These are phyloP conservation scores for Anisodus acutangulus DNA, from an alignment of 257 asterid species.

Conservation along the genomic window DNA sequence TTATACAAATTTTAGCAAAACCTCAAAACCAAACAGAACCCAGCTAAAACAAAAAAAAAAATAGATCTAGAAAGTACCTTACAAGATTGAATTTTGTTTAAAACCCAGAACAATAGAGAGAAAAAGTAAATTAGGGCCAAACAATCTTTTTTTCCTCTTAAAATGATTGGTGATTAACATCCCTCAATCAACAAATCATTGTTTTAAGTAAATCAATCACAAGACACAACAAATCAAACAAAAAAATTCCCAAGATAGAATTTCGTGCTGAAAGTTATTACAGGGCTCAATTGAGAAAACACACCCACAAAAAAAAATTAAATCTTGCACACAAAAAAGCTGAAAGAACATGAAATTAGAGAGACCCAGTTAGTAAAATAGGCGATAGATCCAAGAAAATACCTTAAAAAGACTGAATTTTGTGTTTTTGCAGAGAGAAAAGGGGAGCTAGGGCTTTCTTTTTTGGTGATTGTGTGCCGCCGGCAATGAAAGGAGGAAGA, in stretches of 20 bases:
- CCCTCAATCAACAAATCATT: neutral
- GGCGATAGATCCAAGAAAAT: conserved; percentile 14
- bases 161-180: neutral
- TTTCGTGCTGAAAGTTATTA: neutral
- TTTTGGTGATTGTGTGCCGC: conserved; percentile 32
- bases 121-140: neutral
- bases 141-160: neutral
- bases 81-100: neutral
- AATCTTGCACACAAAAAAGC: neutral
- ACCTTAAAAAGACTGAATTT: conserved; percentile 18
- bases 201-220: neutral
- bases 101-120: neutral
- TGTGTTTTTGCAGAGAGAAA: neutral
- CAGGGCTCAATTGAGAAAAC: neutral
- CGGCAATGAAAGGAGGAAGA: conserved; percentile 31
- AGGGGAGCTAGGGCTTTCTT: neutral
- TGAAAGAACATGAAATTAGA: neutral
- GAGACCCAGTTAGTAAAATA: neutral
- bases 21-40: neutral
- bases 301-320: neutral
- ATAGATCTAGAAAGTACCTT: neutral
- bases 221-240: neutral
- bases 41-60: neutral
- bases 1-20: neutral
- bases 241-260: neutral